Evolutionary conservation across 192 early-diverging fungal species (phyloP).

Genomic region (Chytriomyces hyalinus): DNA sequence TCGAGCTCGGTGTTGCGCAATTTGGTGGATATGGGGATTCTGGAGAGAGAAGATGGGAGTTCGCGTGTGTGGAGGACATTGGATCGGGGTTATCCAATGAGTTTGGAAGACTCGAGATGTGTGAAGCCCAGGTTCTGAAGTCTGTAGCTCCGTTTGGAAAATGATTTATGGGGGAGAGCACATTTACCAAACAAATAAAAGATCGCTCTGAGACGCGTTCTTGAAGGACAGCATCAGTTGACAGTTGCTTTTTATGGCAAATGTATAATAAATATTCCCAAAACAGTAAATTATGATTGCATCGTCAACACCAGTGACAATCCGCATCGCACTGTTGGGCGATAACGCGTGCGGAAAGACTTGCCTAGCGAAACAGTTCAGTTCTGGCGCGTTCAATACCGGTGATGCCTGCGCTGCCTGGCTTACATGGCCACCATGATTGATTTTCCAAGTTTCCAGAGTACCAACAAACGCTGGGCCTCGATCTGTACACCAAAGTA

Average conservation of each 20-base stretch:
- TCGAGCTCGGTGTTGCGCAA: background rate
- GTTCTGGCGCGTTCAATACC: conserved; percentile 1
- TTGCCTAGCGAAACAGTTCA: conserved; percentile 29
- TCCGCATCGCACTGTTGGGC: conserved; percentile 40
- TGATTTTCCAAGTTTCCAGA: background rate
- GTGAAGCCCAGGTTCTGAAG: background rate
- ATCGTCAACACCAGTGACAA: background rate
- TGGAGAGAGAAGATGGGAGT: conserved; percentile 19
- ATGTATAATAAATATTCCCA: too few species aligned
- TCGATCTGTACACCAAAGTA: conserved; percentile 35
- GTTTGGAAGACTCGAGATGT: background rate
- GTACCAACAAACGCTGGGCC: conserved; percentile 38
- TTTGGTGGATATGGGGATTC: conserved; percentile 31
- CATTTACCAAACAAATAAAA: too few species aligned
- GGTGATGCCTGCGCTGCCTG: background rate
- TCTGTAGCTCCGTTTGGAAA: too few species aligned
- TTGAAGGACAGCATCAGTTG: too few species aligned
- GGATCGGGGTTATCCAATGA: conserved; percentile 11
- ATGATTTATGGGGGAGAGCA: too few species aligned
- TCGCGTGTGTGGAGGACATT: background rate
- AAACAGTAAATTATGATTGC: too few species aligned
- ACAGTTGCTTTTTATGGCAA: too few species aligned
- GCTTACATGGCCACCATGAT: background rate
- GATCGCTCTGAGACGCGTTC: too few species aligned
- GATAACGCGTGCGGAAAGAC: conserved; percentile 51